Conservation (phyloP, 768 basidiomycete genomes). For the Flagelloscypha sp. region DNA sequence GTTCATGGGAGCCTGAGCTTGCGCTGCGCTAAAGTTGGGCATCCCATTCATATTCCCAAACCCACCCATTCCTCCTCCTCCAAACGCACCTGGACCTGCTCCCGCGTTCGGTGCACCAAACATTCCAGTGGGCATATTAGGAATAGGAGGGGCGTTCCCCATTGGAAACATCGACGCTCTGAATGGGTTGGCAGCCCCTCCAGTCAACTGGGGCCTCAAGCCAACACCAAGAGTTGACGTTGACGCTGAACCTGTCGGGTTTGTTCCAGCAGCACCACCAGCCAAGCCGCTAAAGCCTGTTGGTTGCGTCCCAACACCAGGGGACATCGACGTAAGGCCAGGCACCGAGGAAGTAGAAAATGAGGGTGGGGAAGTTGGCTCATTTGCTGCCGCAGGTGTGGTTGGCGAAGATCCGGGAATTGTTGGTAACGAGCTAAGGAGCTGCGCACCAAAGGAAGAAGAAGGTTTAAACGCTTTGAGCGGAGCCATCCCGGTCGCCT, state of each 20-base stretch:
- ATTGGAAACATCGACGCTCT: constrained; percentile 57
- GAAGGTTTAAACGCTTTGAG: constrained; percentile 79
- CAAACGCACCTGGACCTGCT: constrained; percentile 5
- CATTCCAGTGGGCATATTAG: too few species aligned
- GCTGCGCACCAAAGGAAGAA: constrained; percentile 68
- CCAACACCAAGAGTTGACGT: constrained; percentile 30
- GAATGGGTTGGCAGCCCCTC: constrained; percentile 56
- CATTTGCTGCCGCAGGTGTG: constrained; percentile 34
- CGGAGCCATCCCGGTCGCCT: constrained; percentile 47
- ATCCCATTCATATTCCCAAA: constrained; percentile 6
- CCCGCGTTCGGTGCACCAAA: too few species aligned
- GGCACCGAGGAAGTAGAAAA: constrained; percentile 5
- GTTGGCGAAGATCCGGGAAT: constrained; percentile 38
- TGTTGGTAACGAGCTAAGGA: constrained; percentile 61
- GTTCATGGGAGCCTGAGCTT: background rate
- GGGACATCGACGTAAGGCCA: constrained; percentile 9
- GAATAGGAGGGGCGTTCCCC: too few species aligned
- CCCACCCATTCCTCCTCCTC: constrained; percentile 6
- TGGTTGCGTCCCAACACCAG: constrained; percentile 15
- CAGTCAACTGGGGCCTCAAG: constrained; percentile 56
- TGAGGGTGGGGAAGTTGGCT: constrained; percentile 14
- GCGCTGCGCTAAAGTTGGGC: constrained; percentile 1
- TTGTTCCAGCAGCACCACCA: too few species aligned
- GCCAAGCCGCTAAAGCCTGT: constrained; percentile 14
- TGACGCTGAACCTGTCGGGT: constrained; percentile 7